phyloP scores from a whole-genome alignment of 148 eudicot species.

The Camellia japonica region DNA sequence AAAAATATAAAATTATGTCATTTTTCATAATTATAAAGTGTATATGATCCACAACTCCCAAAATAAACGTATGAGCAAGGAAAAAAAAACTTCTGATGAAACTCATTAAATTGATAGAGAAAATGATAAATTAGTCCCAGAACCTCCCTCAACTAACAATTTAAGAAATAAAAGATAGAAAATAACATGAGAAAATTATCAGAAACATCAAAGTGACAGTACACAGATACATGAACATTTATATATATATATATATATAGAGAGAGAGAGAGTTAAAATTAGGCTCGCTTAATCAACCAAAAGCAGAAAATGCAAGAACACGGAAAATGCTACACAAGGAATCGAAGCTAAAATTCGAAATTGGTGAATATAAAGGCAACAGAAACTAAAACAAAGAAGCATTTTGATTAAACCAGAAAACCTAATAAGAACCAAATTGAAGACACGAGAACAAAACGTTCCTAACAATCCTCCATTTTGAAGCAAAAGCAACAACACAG shows the following conservation, averaged over 20 bases:
- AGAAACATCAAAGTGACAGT: background rate
- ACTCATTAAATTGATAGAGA: background rate
- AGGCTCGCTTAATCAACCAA: background rate
- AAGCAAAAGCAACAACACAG: background rate
- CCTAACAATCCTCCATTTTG: background rate
- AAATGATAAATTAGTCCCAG: background rate
- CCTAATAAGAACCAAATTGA: constrained; percentile 11
- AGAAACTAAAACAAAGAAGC: constrained; percentile 6
- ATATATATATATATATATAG: background rate
- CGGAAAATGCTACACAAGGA: background rate
- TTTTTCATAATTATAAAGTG: no score
- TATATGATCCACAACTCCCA: background rate
- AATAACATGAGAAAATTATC: background rate
- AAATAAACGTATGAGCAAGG: background rate
- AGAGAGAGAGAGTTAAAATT: background rate
- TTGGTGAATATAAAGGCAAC: background rate
- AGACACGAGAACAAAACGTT: constrained; percentile 5
- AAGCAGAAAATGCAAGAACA: background rate
- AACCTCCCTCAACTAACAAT: background rate
- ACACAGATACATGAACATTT: background rate
- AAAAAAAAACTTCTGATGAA: background rate
- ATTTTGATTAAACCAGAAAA: constrained; percentile 1
- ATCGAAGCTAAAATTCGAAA: background rate
- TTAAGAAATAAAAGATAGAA: background rate
- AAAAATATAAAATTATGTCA: no score